Evolutionary conservation across 2,329 filamentous ascomycete species (phyloP).

Genomic region (Monilinia polystroma): DNA sequence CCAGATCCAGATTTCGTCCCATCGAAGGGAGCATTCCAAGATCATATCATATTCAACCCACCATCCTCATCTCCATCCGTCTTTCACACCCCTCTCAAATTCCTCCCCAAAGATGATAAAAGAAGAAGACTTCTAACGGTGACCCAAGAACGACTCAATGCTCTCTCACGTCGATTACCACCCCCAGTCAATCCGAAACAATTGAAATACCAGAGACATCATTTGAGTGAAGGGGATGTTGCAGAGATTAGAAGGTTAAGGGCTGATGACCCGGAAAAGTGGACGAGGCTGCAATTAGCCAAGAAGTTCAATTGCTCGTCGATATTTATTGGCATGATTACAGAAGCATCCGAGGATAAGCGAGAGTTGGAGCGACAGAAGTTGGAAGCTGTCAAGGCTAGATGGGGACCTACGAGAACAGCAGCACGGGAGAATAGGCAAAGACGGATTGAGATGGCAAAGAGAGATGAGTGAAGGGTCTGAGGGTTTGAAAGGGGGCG

Average conservation of each 20-base stretch:
- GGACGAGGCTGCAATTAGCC: slow-evolving; percentile 55
- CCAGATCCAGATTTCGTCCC: slow-evolving; percentile 60
- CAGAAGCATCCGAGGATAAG: slow-evolving; percentile 49
- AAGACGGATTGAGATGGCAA: slow-evolving; percentile 47
- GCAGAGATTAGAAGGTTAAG: slow-evolving; percentile 59
- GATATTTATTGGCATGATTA: slow-evolving; percentile 59
- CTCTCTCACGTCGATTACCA: slow-evolving; percentile 30
- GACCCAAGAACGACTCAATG: slow-evolving; percentile 30
- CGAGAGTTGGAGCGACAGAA: slow-evolving; percentile 46
- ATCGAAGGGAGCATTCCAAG: slow-evolving; percentile 40
- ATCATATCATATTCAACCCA: slow-evolving; percentile 57
- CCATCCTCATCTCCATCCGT: slow-evolving; percentile 56
- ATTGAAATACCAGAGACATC: slow-evolving; percentile 42
- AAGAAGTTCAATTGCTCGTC: slow-evolving; percentile 55
- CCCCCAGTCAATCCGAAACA: slow-evolving; percentile 31
- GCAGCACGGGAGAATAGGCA: slow-evolving; percentile 56
- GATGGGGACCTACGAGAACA: slow-evolving; percentile 57
- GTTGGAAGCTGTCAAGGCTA: slow-evolving; percentile 50
- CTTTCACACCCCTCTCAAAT: slow-evolving; percentile 64
- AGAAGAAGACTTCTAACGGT: slow-evolving; percentile 35
- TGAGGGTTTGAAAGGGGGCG: background rate
- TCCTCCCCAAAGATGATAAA: slow-evolving; percentile 53
- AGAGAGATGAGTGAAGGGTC: slow-evolving; percentile 32
- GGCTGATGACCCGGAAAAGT: slow-evolving; percentile 51
- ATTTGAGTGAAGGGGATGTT: slow-evolving; percentile 56